Conservation (phyloP, 768 basidiomycete genomes). For the Suillus subaureus region DNA sequence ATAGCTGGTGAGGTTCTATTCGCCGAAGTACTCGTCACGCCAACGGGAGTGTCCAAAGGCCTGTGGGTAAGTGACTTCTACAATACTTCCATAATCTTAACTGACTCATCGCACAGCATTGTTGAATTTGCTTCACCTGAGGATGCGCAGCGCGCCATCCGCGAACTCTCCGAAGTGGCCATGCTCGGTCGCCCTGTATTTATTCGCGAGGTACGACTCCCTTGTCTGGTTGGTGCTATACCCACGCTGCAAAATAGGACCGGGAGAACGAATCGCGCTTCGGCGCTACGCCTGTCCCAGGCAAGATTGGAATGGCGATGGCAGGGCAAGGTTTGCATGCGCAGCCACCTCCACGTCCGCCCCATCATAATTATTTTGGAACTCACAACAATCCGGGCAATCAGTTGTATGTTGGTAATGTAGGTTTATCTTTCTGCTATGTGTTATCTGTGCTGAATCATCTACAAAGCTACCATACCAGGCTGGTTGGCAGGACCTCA, state of each 20-base stretch:
- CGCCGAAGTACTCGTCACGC: constrained; percentile 98
- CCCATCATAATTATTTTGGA: constrained; percentile 75
- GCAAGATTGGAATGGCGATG: constrained; percentile 95
- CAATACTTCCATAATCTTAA: neutral
- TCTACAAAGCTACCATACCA: constrained; percentile 80
- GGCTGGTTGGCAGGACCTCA: constrained; percentile 99
- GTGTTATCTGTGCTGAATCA: constrained; percentile 10
- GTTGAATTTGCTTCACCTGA: constrained; percentile 93
- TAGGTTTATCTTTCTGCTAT: constrained; percentile 36
- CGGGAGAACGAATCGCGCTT: constrained; percentile 96
- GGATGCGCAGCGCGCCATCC: constrained; percentile 86
- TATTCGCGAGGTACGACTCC: constrained; percentile 81
- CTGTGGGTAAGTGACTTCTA: constrained; percentile 81
- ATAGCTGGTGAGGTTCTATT: constrained; percentile 99
- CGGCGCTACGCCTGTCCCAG: constrained; percentile 92
- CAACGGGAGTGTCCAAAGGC: constrained; percentile 96
- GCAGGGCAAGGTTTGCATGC: constrained; percentile 86
- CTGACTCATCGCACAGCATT: constrained; percentile 59
- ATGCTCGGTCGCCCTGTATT: constrained; percentile 95
- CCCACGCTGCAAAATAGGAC: constrained; percentile 55
- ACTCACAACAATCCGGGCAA: constrained; percentile 71
- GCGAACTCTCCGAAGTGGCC: constrained; percentile 85
- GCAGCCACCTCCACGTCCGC: constrained; percentile 79
- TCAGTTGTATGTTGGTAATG: constrained; percentile 92
- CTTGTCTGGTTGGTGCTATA: constrained; percentile 3